These are phyloP conservation scores for Amauroascus verrucosus DNA, from an alignment of 2,329 filamentous ascomycete genomes.

Conservation along the genomic window DNA sequence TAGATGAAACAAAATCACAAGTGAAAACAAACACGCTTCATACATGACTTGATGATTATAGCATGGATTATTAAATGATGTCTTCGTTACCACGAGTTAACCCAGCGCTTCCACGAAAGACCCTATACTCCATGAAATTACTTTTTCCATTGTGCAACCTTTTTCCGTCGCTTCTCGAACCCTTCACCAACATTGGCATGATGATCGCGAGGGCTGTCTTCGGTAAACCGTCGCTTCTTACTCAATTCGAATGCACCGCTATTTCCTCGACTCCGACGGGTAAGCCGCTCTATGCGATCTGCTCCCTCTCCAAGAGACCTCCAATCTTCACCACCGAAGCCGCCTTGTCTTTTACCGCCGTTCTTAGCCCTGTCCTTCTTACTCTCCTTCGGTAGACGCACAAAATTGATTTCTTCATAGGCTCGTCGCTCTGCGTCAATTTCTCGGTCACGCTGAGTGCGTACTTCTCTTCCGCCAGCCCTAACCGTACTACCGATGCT, in stretches of 20 bases:
- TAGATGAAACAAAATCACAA: no score
- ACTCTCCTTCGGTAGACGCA: slow-evolving; percentile 70
- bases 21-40: no score
- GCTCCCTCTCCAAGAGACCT: slow-evolving; percentile 71
- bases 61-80: no score
- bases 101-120: no score
- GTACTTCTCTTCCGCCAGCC: slow-evolving; percentile 65
- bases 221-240: slow-evolving; percentile 61
- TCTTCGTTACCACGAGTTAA: no score
- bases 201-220: slow-evolving; percentile 62
- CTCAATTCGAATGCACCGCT: slow-evolving; percentile 63
- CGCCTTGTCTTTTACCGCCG: slow-evolving; percentile 39
- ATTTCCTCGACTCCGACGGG: slow-evolving; percentile 54
- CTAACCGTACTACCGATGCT: slow-evolving; percentile 87
- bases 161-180: slow-evolving; percentile 37
- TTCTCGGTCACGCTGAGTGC: slow-evolving; percentile 64
- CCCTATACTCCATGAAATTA: no score
- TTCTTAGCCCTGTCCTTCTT: slow-evolving; percentile 75
- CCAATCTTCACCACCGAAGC: slow-evolving; percentile 92
- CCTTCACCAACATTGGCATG: slow-evolving; percentile 53
- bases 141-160: slow-evolving; percentile 35
- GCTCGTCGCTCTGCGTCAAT: slow-evolving; percentile 67
- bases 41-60: no score
- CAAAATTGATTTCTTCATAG: slow-evolving; percentile 90
- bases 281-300: slow-evolving; percentile 76